Evolutionary conservation across 78 protist genomes (phyloP), one percentile per base, ranked within the genome.

Genomic region (Guillardia theta): DNA sequence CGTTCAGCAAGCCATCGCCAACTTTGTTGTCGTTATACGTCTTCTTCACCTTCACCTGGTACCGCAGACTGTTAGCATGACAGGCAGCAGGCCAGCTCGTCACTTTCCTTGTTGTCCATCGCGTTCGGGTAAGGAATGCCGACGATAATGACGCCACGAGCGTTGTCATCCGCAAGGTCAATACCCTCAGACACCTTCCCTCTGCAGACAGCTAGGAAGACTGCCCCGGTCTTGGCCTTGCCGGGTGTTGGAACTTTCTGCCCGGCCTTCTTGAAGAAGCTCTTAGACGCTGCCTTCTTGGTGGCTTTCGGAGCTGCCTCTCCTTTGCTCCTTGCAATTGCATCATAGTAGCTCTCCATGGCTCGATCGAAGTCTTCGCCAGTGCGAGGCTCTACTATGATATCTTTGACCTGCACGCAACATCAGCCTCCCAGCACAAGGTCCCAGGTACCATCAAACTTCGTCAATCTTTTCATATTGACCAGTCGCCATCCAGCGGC

Each of bases 111-210:
- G 62, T 18, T 10, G 46, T 95, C 96, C 58, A 76, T 64, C 41
- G 30, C 0, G 93, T 62, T 76, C 4, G 97, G 97, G 50, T 50
- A 97, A 4, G 98, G 98, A 9, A 97, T 58, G 19, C 98, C 98
- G 54, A 94, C 96, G 48, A 94, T 44, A 22, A 97, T 54, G 22
- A 95, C 98, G 0, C 88, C 70, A 0, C 98, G 95, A 0, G 95
- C 96, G 21, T 19, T 10, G 90, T 48, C 94, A 88, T 97, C 97
- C 10, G 95, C 0, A n/a, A 96, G 94, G 46, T 96, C 95, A 48
- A 96, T 45, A 24, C 97, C 97, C 88, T 96, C 97, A 47, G 53
- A 12, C 27, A 95, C 62, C 80, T 93, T 92, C 36, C 97, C 98
- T 6, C 98, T 76, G 48, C 93, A 93, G 50, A 97, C 98, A 19